Percentiles rank a stretch among this genome's conserved stretches.
Evolutionary conservation across 176 grass and related monocot genomes (phyloP).

Genomic region (Oryza glaberrima): DNA sequence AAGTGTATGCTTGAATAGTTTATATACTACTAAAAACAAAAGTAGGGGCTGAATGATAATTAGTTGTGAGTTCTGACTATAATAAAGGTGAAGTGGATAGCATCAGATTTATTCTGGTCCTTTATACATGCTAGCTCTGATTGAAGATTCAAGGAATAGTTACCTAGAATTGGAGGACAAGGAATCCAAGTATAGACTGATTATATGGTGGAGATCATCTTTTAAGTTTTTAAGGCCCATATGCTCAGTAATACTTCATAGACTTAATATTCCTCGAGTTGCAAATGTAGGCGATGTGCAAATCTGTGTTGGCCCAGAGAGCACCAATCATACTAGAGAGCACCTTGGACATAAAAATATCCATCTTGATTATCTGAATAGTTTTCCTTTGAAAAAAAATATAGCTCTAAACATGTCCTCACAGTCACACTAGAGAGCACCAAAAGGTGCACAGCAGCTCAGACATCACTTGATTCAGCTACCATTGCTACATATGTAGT

Average conservation of each 20-base stretch:
- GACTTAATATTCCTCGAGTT: neutral
- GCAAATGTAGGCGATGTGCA: neutral
- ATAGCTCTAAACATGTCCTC: neutral
- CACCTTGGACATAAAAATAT: neutral
- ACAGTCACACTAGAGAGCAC: neutral
- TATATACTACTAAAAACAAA: neutral
- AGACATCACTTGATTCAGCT: neutral
- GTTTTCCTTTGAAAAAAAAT: neutral
- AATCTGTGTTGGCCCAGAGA: neutral
- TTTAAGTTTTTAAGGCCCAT: neutral
- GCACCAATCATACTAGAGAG: no score
- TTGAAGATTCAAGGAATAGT: neutral
- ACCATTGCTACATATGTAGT: neutral
- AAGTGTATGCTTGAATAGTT: neutral
- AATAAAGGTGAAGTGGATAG: neutral
- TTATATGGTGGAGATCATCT: neutral
- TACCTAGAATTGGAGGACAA: neutral
- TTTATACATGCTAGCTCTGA: neutral
- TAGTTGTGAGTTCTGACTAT: neutral
- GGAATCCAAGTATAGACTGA: neutral
- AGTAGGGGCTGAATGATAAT: neutral
- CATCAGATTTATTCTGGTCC: neutral
- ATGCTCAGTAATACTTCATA: neutral
- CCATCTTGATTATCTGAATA: no score
- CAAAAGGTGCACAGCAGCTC: neutral